Evolutionary conservation across 2,329 filamentous ascomycete species (phyloP).

Genomic region (Botrytis galanthina): DNA sequence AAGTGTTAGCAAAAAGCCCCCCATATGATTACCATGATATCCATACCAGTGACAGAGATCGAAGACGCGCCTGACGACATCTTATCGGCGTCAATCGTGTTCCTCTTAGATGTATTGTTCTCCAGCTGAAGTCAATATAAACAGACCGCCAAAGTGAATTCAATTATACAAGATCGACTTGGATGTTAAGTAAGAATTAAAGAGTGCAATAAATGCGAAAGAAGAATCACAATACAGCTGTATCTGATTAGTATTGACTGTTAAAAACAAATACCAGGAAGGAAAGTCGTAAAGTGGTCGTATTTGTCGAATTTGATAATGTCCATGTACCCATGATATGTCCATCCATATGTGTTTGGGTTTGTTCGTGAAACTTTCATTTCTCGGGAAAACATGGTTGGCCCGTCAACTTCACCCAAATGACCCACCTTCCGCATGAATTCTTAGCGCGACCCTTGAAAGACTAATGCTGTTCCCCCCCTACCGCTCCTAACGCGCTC

Average conservation of each 20-base stretch:
- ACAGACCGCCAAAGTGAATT: conserved; percentile 15
- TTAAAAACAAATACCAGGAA: not conserved
- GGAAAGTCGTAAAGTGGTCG: not conserved
- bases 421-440: not conserved
- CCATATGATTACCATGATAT: too few species aligned
- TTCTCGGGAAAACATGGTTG: conserved; percentile 14
- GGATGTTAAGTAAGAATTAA: not conserved
- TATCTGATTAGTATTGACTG: not conserved
- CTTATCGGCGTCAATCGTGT: not conserved
- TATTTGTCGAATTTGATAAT: not conserved
- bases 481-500: not conserved
- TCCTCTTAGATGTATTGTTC: not conserved
- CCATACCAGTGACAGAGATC: conserved; percentile 40
- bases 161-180: not conserved
- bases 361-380: conserved; percentile 1
- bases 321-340: not conserved
- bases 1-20: conserved; percentile 24
- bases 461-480: not conserved
- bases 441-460: not conserved
- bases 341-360: not conserved
- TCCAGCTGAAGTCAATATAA: not conserved
- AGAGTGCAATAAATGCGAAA: not conserved
- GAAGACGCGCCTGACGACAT: conserved; percentile 37
- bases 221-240: not conserved
- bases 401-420: not conserved